Evolutionary conservation across 768 basidiomycete species (phyloP).

Genomic region (Suillus brevipes): DNA sequence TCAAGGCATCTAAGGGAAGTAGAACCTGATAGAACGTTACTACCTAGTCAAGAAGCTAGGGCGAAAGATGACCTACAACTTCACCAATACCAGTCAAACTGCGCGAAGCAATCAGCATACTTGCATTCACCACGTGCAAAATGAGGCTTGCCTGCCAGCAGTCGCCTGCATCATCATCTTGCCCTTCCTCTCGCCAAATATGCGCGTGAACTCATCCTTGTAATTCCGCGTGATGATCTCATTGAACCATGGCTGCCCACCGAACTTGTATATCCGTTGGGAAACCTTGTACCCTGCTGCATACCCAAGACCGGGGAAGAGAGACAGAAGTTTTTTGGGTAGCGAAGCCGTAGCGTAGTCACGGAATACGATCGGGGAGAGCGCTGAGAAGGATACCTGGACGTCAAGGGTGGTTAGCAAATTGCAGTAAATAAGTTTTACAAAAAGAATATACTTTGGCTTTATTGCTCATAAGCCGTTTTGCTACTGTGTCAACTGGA

Average conservation of each 20-base stretch:
- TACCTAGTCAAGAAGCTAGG: neutral
- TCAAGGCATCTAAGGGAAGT: slow-evolving; percentile 94
- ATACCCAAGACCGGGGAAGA: slow-evolving; percentile 98
- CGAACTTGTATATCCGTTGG: slow-evolving; percentile 96
- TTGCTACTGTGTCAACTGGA: slow-evolving; percentile 97
- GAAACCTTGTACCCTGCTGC: slow-evolving; percentile 97
- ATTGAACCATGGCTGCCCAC: slow-evolving; percentile 97
- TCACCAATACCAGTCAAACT: slow-evolving; percentile 87
- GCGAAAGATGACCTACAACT: slow-evolving; percentile 58
- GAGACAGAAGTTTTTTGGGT: slow-evolving; percentile 71
- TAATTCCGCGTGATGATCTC: slow-evolving; percentile 85
- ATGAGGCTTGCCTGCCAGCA: slow-evolving; percentile 75
- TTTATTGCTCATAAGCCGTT: slow-evolving; percentile 98
- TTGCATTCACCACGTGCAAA: neutral
- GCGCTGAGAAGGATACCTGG: slow-evolving; percentile 61
- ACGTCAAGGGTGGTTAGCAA: slow-evolving; percentile 2
- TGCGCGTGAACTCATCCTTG: slow-evolving; percentile 75
- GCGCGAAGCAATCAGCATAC: slow-evolving; percentile 1
- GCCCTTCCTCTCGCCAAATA: slow-evolving; percentile 92
- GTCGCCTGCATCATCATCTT: slow-evolving; percentile 95
- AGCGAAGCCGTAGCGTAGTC: slow-evolving; percentile 73
- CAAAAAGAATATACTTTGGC: slow-evolving; percentile 50
- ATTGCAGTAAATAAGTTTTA: neutral
- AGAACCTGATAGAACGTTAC: slow-evolving; percentile 58
- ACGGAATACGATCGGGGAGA: slow-evolving; percentile 85